Conservation (phyloP, 768 basidiomycete species). For the Holtermannia corniformis region DNA sequence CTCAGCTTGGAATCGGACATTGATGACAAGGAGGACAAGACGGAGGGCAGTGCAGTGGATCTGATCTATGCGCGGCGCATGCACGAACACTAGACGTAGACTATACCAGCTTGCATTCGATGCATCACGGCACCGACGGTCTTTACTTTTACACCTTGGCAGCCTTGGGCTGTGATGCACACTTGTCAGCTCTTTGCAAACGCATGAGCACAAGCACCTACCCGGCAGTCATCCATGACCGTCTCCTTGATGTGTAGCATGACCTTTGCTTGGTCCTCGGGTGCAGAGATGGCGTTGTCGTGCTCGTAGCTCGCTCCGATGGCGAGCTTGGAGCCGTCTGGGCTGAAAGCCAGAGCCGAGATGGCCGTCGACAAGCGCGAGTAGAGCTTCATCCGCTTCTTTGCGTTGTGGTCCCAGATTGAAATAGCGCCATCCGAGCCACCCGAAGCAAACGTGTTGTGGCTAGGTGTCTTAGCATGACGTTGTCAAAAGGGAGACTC, state of each 20-base stretch:
- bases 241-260: conserved; percentile 38
- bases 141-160: neutral
- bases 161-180: neutral
- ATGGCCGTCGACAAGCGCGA: conserved; percentile 64
- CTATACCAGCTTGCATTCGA: neutral
- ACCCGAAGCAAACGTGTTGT: conserved; percentile 90
- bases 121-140: too few species aligned
- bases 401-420: conserved; percentile 94
- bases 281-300: conserved; percentile 72
- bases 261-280: conserved; percentile 48
- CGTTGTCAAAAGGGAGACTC: neutral
- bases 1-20: neutral
- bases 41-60: neutral
- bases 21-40: neutral
- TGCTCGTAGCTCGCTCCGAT: conserved; percentile 82
- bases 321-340: conserved; percentile 70
- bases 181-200: too few species aligned
- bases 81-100: too few species aligned
- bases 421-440: conserved; percentile 91
- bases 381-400: conserved; percentile 87
- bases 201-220: conserved; percentile 15
- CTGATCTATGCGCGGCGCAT: neutral
- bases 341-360: conserved; percentile 71
- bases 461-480: conserved; percentile 44
- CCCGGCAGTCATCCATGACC: conserved; percentile 40